Base-by-base conservation (phyloP, 352 stramenopile genomes). In the Phytophthora lateralis region DNA sequence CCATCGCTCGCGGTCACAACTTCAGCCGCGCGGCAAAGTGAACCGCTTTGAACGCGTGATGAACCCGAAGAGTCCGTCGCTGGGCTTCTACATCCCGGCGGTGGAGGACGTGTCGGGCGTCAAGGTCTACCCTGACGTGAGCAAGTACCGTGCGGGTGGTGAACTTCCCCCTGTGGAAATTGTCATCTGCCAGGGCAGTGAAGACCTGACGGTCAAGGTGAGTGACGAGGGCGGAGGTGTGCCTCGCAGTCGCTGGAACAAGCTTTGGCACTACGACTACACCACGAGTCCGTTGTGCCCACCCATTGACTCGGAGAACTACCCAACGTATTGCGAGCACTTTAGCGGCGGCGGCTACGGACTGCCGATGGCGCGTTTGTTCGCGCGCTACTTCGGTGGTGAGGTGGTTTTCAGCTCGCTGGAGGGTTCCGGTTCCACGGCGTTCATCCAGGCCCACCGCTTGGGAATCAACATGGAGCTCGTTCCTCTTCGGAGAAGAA, bases 201-300 rank as follows among this genome's bases (percentile, higher is more conserved):
- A 98, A 55, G 82, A 91, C 43, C 68, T 98, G 18, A 97, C 98
- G 1, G 99, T 99, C 59, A 99, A 99, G 79, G 88, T 99, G 21
- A 93, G 81, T 21, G 98, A 99, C 75, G 95, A 99, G 66, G 98
- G 97, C 15, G 97, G 98, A 39, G 98, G 97, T 43, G 99, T 99
- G 62, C 85, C 89, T 3, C 84, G 98, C 30, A 98, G 86, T 54
- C 91, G 99, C 44, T 98, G 98, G 84, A 88, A 92, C 44, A 93
- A 96, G 50, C 93, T 99, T 55, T 99, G 96, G 94, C 95, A 93
- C 44, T 99, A 99, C 69, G 83, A 99, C 30, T 99, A 99, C 82
- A 99, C 97, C n/a, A 99, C 97, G 6, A 97, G 95, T 46, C 60
- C 71, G 30, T 41, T 77, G 61, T 81, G 73, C 20, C 78, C 79